phyloP scores from a whole-genome alignment of 805 yeast species.

The Wickerhamomyces hampshirensis region DNA sequence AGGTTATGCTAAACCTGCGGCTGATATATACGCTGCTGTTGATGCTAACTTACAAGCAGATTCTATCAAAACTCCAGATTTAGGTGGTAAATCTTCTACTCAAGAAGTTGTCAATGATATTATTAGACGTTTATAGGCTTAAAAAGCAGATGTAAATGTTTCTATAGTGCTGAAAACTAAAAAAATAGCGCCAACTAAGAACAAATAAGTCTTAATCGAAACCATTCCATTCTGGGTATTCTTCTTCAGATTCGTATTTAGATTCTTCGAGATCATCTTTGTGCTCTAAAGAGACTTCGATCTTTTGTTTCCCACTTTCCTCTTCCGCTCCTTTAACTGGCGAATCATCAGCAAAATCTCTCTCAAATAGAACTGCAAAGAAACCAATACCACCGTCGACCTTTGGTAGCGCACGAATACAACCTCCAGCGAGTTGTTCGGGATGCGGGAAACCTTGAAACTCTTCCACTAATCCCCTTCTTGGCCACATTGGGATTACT shows the following conservation, averaged over 20 bases:
- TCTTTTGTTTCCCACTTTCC: background rate
- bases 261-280: conserved; percentile 3
- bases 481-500: conserved; percentile 79
- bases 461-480: conserved; percentile 76
- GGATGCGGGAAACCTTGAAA: conserved; percentile 48
- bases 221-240: conserved; percentile 33
- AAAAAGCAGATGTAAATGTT: no score
- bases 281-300: conserved; percentile 1
- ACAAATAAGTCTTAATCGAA: conserved; percentile 22
- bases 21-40: conserved; percentile 88
- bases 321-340: background rate
- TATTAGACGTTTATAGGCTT: conserved; percentile 33
- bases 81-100: conserved; percentile 88
- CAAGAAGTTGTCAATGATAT: conserved; percentile 85
- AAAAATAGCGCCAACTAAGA: background rate
- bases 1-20: conserved; percentile 87
- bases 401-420: conserved; percentile 80
- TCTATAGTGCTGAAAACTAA: no score
- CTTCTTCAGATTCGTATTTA: conserved; percentile 6
- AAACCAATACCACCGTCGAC: conserved; percentile 99
- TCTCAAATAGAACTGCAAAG: conserved; percentile 88
- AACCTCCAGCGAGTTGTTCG: conserved; percentile 68
- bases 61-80: conserved; percentile 78
- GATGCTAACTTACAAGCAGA: conserved; percentile 87
- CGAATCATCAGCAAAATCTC: conserved; percentile 22